These are phyloP conservation scores for Bidens hawaiensis DNA, from an alignment of 140 eudicot genomes.

Conservation along the genomic window DNA sequence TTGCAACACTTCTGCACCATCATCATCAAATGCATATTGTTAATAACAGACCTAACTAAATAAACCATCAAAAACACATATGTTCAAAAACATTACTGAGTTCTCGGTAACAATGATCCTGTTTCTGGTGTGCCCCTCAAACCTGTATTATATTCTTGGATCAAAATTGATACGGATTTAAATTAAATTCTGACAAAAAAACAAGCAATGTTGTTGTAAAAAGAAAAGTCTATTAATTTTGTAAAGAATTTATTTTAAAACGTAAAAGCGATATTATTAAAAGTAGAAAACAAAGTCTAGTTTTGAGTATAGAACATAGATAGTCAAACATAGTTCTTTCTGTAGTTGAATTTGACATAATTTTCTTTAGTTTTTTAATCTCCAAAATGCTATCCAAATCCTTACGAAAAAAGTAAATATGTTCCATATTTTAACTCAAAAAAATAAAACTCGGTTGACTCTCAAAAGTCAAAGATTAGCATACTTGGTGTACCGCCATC, in stretches of 20 bases:
- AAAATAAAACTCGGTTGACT: not conserved
- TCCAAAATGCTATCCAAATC: not conserved
- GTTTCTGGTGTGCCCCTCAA: constrained; percentile 49
- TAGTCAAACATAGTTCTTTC: not conserved
- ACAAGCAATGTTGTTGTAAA: too few species aligned
- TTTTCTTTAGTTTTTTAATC: not conserved
- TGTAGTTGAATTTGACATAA: not conserved
- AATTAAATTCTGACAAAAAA: not conserved
- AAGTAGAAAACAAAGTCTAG: not conserved
- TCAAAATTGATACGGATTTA: too few species aligned
- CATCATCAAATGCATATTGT: not conserved
- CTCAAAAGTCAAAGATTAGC: constrained; percentile 9
- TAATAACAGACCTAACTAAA: not conserved
- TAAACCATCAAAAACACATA: not conserved
- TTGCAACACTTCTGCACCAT: constrained; percentile 70
- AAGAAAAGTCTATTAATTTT: too few species aligned
- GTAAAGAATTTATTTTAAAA: not conserved
- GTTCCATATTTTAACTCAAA: not conserved
- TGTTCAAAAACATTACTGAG: constrained; percentile 44
- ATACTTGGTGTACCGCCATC: constrained; percentile 63
- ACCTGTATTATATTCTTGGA: constrained; percentile 37
- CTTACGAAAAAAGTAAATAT: not conserved
- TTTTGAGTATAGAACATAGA: not conserved
- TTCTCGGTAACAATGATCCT: constrained; percentile 53
- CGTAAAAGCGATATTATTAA: not conserved